Base-by-base conservation (phyloP, 768 basidiomycete species). In the Fomitopsis serialis region DNA sequence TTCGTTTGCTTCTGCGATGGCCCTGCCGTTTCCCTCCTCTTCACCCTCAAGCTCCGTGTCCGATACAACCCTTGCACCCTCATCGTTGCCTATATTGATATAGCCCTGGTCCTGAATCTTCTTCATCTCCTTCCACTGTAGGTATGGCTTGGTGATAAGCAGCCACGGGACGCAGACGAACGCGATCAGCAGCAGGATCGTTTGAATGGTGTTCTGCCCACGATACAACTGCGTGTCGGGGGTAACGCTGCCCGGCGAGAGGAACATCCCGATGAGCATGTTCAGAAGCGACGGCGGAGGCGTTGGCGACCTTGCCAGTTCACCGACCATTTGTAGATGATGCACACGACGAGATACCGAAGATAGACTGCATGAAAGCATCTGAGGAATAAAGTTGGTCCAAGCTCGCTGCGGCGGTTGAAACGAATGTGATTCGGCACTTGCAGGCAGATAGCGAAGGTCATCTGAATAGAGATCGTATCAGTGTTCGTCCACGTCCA, bases 321-420 rank as follows among this genome's bases (percentile, higher is more conserved):
- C 55, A 93, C 77, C 24, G 83, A 80, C 97, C 97, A 99, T 68
- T 99, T 98, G 85, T 95, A 94, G 61, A 98, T 68, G 72, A 98
- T 97, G 72, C 91, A 94, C 54, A 96, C 55, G 49, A 89, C 89
- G 34, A 98, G 82, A 68, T 98, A 98, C 49, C 97, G 64, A 99
- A 99, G 69, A 99, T 97, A 17, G 91, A 94, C 68, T 96, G 90
- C 59, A 99, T 75, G 80, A 99, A 99, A 98, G 81, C 77, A 99
- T 88, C 69, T 98, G 95, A 29, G 97, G 97, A 53, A 98, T 78
- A 72, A 98, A 98, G 68, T 97, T 97, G 62, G 89, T 87, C 68
- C 85, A 97, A 99, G 87, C 62, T 93, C 92, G 57, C 84, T 70
- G 35, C 77, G 77, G 21, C 91, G 87, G 67, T 91, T 93, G 80